Evolutionary conservation across 495 filamentous ascomycete species (phyloP).

Genomic region (Lentithecium fluviatile): DNA sequence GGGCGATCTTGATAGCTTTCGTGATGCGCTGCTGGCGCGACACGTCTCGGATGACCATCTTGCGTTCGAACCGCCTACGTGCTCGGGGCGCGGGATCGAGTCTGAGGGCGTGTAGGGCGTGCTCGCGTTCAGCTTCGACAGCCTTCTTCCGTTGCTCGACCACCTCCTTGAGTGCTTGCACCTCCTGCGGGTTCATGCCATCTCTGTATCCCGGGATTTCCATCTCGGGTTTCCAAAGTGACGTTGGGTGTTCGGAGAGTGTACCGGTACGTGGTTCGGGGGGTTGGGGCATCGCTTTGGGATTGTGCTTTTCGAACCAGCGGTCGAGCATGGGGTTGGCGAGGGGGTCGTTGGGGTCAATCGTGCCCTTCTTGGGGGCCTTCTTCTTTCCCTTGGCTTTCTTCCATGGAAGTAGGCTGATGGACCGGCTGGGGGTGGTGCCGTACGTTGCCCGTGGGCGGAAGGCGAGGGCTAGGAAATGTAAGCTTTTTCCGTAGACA

Average conservation of each 20-base stretch:
- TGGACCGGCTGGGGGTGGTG: background rate
- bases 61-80: slow-evolving; percentile 72
- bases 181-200: background rate
- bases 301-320: slow-evolving; percentile 33
- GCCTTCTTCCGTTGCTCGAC: background rate
- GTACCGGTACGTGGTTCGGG: background rate
- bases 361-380: background rate
- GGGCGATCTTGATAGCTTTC: slow-evolving; percentile 59
- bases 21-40: slow-evolving; percentile 65
- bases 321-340: slow-evolving; percentile 41
- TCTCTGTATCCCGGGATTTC: background rate
- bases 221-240: background rate
- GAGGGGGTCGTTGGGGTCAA: background rate
- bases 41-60: slow-evolving; percentile 73
- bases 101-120: slow-evolving; percentile 33
- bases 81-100: slow-evolving; percentile 68
- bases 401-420: background rate
- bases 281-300: background rate
- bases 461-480: slow-evolving; percentile 2
- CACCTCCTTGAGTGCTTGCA: background rate
- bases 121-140: background rate
- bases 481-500: background rate
- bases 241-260: background rate
- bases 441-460: slow-evolving; percentile 1
- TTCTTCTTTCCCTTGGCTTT: background rate